Base-by-base conservation (phyloP, 768 basidiomycete species). In the Leccinum disarticulatum region DNA sequence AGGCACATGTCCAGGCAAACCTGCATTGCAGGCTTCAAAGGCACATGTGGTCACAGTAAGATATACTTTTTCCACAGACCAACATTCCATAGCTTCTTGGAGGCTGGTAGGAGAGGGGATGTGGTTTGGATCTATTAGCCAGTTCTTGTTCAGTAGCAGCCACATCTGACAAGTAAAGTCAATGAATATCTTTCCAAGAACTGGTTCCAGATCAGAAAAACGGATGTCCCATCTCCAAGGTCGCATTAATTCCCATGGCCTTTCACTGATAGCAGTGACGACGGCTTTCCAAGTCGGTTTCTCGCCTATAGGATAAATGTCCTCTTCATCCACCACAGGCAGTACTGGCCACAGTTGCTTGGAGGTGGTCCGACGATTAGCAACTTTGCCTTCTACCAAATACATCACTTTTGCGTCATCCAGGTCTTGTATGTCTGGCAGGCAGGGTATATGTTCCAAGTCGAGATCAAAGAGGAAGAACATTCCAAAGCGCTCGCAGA, bases 21-120 rank as follows among this genome's bases (percentile, higher is more conserved):
- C 27, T 15, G 57, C 57, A 56, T 59, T 59, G 52, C 52, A 64
- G 6, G 63, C 57, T 13, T 64, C 27, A 3, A 64, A 62, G 1
- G 38, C 6, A 1, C 36, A 58, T 1, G 49, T n/a, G 15, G 22
- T 15, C 0, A 63, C 5, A 4, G 11, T 58, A 3, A 15, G n/a
- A 8, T 58, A 52, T n/a, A 64, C 11, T 4, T 28, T 49, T 6
- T 28, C 15, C 8, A 49, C 3, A 27, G 48, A 27, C 48, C 27
- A 49, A 7, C 30, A 55, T 30, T 27, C 17, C 33, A 64, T 64
- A 0, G 57, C 63, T 19, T 64, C 52, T 19, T 57, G 9, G 9
- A 63, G 19, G 1, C 14, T 54, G 1, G 46, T 22, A 0, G 47
- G 62, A 2, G 30, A 17, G 3, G 62, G 64, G 2, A 28, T 8